These are phyloP conservation scores for Circinella umbellata DNA, from an alignment of 371 early-diverging fungal genomes.

Conservation along the genomic window DNA sequence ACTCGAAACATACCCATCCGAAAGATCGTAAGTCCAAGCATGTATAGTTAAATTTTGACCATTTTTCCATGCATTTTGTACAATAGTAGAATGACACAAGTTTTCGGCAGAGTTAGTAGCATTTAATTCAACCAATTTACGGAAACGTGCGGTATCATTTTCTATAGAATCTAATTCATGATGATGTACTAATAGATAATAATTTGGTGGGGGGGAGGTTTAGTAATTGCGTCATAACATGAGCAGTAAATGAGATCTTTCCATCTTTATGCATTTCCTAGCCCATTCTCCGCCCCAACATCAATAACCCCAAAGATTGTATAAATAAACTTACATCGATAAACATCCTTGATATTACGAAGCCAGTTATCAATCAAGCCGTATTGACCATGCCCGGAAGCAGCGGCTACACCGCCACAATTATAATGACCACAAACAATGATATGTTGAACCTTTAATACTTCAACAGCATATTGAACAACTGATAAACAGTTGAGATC, in stretches of 20 bases:
- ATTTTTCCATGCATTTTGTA: constrained; percentile 83
- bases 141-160: constrained; percentile 45
- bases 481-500: constrained; percentile 88
- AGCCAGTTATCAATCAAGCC: constrained; percentile 91
- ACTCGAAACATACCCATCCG: constrained; percentile 53
- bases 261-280: too few species aligned
- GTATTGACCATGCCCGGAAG: constrained; percentile 63
- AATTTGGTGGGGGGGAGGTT: too few species aligned
- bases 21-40: constrained; percentile 84
- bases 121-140: constrained; percentile 76
- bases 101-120: constrained; percentile 76
- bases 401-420: constrained; percentile 88
- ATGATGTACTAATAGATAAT: constrained; percentile 43
- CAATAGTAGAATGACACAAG: constrained; percentile 74
- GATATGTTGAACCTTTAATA: constrained; percentile 90
- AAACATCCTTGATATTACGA: constrained; percentile 77
- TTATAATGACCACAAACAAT: constrained; percentile 92
- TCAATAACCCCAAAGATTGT: neutral
- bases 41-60: constrained; percentile 82
- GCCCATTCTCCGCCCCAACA: too few species aligned
- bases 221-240: neutral
- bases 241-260: too few species aligned
- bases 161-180: constrained; percentile 51
- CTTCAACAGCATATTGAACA: constrained; percentile 91
- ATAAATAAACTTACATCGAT: constrained; percentile 45